These are phyloP conservation scores for Crithidia sp. DNA, from an alignment of 208 protist species.

Conservation along the genomic window DNA sequence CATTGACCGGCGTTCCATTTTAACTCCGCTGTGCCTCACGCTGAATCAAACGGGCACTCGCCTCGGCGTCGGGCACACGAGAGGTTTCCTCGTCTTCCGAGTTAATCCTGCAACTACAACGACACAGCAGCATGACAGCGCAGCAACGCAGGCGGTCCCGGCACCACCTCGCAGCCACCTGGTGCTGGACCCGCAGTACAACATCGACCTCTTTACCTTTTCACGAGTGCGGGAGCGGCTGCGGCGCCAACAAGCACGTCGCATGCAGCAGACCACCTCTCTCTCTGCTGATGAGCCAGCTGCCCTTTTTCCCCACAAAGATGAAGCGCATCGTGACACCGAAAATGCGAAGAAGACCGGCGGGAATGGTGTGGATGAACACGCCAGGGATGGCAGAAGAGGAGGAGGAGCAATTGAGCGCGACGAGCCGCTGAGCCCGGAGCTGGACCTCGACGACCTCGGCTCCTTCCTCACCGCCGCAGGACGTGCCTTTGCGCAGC, in stretches of 20 bases:
- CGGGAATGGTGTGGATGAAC: background rate
- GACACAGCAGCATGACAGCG: background rate
- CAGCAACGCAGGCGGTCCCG: background rate
- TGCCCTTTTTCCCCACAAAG: too few species aligned
- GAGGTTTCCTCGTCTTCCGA: conserved; percentile 73
- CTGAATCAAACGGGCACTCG: conserved; percentile 69
- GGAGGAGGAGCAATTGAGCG: background rate
- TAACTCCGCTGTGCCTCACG: conserved; percentile 55
- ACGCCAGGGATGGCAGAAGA: background rate
- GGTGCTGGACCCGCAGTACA: conserved; percentile 46
- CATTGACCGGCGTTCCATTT: background rate
- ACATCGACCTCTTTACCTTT: conserved; percentile 37
- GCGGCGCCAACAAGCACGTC: conserved; percentile 2
- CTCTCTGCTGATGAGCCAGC: too few species aligned
- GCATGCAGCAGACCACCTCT: conserved; percentile 1
- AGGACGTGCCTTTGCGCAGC: conserved; percentile 21
- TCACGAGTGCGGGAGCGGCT: conserved; percentile 31
- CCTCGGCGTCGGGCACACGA: conserved; percentile 70
- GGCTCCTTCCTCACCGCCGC: conserved; percentile 26
- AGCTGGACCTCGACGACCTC: conserved; percentile 9
- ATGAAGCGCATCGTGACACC: too few species aligned
- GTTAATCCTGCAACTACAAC: conserved; percentile 16
- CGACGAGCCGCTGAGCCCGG: background rate
- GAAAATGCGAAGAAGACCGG: too few species aligned
- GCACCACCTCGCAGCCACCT: conserved; percentile 33